Evolutionary conservation across 2,329 filamentous ascomycete species (phyloP).

Genomic region (Aspergillus tanneri): DNA sequence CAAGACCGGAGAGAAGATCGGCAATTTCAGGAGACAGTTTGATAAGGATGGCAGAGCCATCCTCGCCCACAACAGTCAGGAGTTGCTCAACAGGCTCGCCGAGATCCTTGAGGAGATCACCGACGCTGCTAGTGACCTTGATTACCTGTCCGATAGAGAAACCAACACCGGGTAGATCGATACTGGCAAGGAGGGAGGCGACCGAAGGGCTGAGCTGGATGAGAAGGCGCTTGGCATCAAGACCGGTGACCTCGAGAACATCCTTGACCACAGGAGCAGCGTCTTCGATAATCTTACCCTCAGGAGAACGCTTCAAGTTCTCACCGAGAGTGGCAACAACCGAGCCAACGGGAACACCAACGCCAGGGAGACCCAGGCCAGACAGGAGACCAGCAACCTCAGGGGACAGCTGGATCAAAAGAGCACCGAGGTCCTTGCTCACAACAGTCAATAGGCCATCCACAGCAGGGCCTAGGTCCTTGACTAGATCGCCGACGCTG

Average conservation of each 20-base stretch:
- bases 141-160: constrained; percentile 29
- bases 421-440: constrained; percentile 28
- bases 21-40: constrained; percentile 22
- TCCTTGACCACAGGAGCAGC: constrained; percentile 25
- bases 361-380: constrained; percentile 29
- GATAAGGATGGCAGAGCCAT: constrained; percentile 22
- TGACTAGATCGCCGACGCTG: constrained; percentile 27
- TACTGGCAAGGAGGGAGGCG: constrained; percentile 27
- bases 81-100: constrained; percentile 19
- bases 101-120: constrained; percentile 29
- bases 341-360: constrained; percentile 30
- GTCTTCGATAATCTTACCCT: constrained; percentile 29
- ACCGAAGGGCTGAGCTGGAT: constrained; percentile 34
- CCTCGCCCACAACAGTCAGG: constrained; percentile 22
- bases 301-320: constrained; percentile 30
- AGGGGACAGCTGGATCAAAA: constrained; percentile 33
- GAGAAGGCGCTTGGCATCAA: constrained; percentile 30
- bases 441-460: constrained; percentile 34
- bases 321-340: constrained; percentile 28
- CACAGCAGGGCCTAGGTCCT: constrained; percentile 23
- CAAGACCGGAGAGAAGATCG: constrained; percentile 24
- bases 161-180: constrained; percentile 30
- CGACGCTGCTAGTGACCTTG: constrained; percentile 24
- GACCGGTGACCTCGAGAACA: constrained; percentile 31
- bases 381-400: constrained; percentile 28